phyloP scores from a whole-genome alignment of 192 early-diverging fungal genomes.

The Coemansia sp. region DNA sequence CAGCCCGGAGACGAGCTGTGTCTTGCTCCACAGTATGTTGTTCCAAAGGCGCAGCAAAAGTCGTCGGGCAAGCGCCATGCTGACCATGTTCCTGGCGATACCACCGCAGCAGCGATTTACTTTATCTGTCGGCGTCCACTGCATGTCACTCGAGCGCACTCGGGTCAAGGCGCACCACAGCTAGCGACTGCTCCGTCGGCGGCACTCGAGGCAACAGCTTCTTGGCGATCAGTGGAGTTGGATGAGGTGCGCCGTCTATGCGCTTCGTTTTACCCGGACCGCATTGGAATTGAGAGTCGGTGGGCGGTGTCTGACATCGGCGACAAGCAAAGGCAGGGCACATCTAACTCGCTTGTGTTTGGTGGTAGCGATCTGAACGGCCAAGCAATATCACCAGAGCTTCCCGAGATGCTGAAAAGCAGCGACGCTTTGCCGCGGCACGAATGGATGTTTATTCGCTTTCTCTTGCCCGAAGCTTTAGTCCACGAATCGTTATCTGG shows the following conservation, averaged over 20 bases:
- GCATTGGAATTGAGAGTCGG: conserved; percentile 2
- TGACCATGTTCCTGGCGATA: background rate
- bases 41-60: background rate
- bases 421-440: background rate
- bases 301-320: conserved; percentile 4
- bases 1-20: conserved; percentile 24
- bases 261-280: background rate
- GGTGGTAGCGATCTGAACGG: conserved; percentile 13
- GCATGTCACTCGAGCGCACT: background rate
- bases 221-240: background rate
- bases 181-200: background rate
- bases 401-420: conserved; percentile 9
- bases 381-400: background rate
- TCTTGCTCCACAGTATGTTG: conserved; percentile 16
- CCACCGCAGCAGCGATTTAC: conserved; percentile 13
- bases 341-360: background rate
- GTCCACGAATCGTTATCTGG: background rate
- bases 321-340: background rate
- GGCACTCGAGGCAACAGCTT: background rate
- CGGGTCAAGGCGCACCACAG: background rate
- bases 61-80: background rate
- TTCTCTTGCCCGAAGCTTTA: conserved; percentile 17
- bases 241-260: background rate
- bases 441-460: conserved; percentile 36
- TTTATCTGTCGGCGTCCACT: conserved; percentile 12